phyloP scores from a whole-genome alignment of 345 rosid species.

The Aquilaria sinensis region DNA sequence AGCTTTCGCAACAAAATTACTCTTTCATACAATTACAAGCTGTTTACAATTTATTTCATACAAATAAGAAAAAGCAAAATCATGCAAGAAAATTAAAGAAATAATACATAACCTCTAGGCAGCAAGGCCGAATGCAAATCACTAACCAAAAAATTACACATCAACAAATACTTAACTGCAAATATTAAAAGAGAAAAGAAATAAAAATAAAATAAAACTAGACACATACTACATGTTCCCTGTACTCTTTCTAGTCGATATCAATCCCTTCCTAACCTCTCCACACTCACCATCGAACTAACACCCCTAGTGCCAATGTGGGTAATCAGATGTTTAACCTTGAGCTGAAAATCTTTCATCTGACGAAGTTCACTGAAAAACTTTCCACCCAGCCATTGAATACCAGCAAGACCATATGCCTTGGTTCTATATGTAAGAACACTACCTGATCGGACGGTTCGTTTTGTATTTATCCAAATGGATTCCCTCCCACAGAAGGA shows the following conservation, averaged over 20 bases:
- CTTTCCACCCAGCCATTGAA: constrained; percentile 21
- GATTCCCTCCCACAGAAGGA: constrained; percentile 58
- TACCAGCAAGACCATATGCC: constrained; percentile 22
- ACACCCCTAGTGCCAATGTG: constrained; percentile 6
- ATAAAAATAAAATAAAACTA: constrained; percentile 6
- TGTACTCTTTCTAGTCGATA: not conserved
- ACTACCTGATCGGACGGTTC: constrained; percentile 21
- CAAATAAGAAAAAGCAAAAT: constrained; percentile 13
- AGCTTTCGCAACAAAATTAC: too few relatives aligned
- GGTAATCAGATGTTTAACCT: constrained; percentile 14
- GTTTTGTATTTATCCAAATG: constrained; percentile 43
- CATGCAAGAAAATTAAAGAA: constrained; percentile 14
- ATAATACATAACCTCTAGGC: constrained; percentile 16
- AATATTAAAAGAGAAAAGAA: constrained; percentile 5
- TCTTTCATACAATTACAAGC: too few relatives aligned
- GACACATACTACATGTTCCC: constrained; percentile 7
- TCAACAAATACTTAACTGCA: not conserved
- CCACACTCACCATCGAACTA: not conserved
- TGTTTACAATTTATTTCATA: not conserved
- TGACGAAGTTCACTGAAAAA: constrained; percentile 21
- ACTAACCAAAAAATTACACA: constrained; percentile 7
- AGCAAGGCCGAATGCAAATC: not conserved
- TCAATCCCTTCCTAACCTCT: not conserved
- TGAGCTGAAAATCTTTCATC: not conserved
- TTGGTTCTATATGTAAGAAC: constrained; percentile 1